Evolutionary conservation across 768 basidiomycete species (phyloP), one percentile per base, ranked within the genome.

Genomic region (Auriscalpium orientale): DNA sequence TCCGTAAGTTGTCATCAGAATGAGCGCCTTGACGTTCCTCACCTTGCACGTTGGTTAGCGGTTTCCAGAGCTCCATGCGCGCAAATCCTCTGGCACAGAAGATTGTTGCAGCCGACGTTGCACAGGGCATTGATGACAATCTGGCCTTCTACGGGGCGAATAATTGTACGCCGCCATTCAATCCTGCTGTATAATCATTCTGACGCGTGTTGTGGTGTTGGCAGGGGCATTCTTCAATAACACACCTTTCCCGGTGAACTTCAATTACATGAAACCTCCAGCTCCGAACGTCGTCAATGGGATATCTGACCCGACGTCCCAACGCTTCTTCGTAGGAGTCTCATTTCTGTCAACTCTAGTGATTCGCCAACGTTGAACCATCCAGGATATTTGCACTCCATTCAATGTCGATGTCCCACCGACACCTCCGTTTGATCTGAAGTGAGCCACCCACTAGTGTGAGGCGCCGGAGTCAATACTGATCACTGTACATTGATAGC

Each of bases 61-160:
- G 83, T 4, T 85, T 83, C 67, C 72, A 79, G 50, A 79, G 82
- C 2, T 77, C 76, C 9, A 69, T 67, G 22, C 78, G 83, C 22
- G 82, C 75, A 8, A 83, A 79, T 58, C 69, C 76, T 5, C 74
- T 85, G 6, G 83, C 84, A 2, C 75, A 79, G 59, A 83, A 81
- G 66, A 81, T 85, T 43, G 69, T 84, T 10, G 73, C 73, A 12
- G 72, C 75, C 3, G 76, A 79, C 60, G 82, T 85, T 46, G 71
- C 68, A 3, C 68, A 76, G 36, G 73, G 76, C 0, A 59, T 78
- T 7, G 68, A 74, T 46, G 67, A 58, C 35, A 22, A 56, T 1
- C 58, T 72, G 16, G 63, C 70, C 1, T 79, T 74, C 69, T 84
- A 83, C 60, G 67, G 76, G 3, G 70, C 76, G 3, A 76, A 76